phyloP scores from a whole-genome alignment of 257 asterid genomes.

The Solanum bulbocastanum region DNA sequence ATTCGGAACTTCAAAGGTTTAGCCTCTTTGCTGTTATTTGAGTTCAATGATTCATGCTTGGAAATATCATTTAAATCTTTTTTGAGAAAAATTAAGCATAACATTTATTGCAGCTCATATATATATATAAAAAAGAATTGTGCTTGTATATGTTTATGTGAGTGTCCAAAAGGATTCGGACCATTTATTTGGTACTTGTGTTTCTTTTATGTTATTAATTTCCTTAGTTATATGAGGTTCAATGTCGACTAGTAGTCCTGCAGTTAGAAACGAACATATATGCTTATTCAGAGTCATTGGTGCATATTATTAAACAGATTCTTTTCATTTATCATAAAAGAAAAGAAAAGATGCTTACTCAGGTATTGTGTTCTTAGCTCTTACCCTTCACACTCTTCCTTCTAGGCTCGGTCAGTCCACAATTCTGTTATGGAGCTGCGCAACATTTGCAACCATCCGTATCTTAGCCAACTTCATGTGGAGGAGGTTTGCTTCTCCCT shows the following conservation, averaged over 20 bases:
- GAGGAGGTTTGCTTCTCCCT: conserved; percentile 57
- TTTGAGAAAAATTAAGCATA: background rate
- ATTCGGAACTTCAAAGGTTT: conserved; percentile 86
- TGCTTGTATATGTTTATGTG: background rate
- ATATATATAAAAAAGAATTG: background rate
- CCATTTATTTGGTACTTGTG: background rate
- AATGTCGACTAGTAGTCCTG: background rate
- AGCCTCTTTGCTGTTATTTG: conserved; percentile 2
- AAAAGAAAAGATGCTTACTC: background rate
- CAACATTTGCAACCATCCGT: conserved; percentile 97
- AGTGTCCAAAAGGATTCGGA: background rate
- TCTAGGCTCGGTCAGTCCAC: conserved; percentile 90
- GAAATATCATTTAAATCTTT: background rate
- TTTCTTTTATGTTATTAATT: background rate
- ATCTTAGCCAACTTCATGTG: conserved; percentile 96
- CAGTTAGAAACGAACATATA: background rate
- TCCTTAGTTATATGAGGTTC: background rate
- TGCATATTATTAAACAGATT: background rate
- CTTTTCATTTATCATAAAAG: background rate
- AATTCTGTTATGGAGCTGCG: conserved; percentile 99
- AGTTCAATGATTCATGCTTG: background rate
- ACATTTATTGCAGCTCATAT: background rate
- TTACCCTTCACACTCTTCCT: background rate
- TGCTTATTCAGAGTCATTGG: background rate
- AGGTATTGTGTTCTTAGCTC: background rate